A percentile compares a stretch with the other conserved stretches of the same genome.
Conservation (phyloP, 768 basidiomycete genomes). For the Albatrellus ellisii region DNA sequence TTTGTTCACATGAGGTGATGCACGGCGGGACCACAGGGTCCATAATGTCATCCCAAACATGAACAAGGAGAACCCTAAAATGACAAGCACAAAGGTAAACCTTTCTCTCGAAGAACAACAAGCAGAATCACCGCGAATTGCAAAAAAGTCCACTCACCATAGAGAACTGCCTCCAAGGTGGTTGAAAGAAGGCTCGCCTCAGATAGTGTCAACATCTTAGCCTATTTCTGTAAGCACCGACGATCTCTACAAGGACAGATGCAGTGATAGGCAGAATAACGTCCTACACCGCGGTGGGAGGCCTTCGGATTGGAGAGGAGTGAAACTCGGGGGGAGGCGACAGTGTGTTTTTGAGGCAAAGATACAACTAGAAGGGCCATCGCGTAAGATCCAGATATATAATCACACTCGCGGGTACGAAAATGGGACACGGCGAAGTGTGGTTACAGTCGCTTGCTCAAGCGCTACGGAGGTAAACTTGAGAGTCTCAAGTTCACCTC, state of each 20-base stretch:
- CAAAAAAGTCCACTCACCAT: not conserved
- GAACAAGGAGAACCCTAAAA: not conserved
- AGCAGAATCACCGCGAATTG: too few relatives aligned
- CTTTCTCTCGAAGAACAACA: not conserved
- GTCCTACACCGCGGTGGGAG: not conserved
- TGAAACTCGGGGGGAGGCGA: too few relatives aligned
- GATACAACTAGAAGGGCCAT: too few relatives aligned
- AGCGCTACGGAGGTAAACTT: too few relatives aligned
- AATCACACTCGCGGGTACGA: too few relatives aligned
- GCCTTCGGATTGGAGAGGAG: not conserved
- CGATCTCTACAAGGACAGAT: not conserved
- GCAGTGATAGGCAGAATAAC: not conserved
- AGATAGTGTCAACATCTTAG: too few relatives aligned
- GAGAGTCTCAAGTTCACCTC: too few relatives aligned
- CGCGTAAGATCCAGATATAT: too few relatives aligned
- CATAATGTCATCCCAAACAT: constrained; percentile 1
- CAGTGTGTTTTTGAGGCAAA: too few relatives aligned
- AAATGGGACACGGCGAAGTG: too few relatives aligned
- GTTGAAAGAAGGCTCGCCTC: not conserved
- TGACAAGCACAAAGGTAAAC: not conserved
- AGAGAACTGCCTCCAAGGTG: not conserved
- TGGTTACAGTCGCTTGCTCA: too few relatives aligned
- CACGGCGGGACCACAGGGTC: not conserved
- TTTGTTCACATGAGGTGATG: not conserved
- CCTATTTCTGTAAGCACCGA: not conserved